Evolutionary conservation across 2,329 filamentous ascomycete genomes (phyloP).

Genomic region (Lachnellula cervina): DNA sequence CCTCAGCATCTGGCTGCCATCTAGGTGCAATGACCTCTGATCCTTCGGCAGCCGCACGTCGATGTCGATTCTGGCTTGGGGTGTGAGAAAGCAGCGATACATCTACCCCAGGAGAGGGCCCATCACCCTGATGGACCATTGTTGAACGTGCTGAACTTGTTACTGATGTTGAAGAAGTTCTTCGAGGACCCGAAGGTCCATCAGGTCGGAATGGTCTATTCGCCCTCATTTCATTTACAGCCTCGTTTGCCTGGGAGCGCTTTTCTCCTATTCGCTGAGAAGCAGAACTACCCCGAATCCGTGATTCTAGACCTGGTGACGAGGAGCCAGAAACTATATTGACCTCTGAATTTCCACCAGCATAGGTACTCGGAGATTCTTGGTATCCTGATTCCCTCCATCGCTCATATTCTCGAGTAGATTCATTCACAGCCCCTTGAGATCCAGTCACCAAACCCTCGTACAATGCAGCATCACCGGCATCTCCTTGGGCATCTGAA

Average conservation of each 20-base stretch:
- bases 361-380: background rate
- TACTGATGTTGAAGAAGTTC: conserved; percentile 1
- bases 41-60: background rate
- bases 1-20: conserved; percentile 88
- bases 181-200: background rate
- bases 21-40: conserved; percentile 53
- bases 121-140: background rate
- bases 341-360: background rate
- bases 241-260: background rate
- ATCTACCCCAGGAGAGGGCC: background rate
- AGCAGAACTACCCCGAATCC: conserved; percentile 3
- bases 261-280: background rate
- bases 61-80: conserved; percentile 2
- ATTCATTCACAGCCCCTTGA: background rate
- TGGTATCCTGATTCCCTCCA: conserved; percentile 5
- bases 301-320: background rate
- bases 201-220: background rate
- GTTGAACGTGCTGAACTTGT: background rate
- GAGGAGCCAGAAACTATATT: background rate
- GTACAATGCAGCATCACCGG: background rate
- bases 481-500: background rate
- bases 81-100: background rate
- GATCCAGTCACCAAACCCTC: background rate
- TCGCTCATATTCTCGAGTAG: conserved; percentile 1
- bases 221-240: background rate